Base-by-base conservation (phyloP, 345 rosid species). In the Hibiscus trionum region DNA sequence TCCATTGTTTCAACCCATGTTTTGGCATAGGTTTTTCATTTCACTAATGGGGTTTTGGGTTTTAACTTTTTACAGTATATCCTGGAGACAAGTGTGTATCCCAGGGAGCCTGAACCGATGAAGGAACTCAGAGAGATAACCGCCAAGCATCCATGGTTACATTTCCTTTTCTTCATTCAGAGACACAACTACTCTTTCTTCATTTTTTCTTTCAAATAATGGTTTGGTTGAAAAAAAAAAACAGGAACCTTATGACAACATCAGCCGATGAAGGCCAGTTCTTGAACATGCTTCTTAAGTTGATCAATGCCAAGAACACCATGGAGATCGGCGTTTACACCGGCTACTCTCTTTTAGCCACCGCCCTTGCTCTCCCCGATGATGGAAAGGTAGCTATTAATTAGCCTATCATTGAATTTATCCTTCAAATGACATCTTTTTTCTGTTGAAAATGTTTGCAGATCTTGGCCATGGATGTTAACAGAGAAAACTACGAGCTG, bases 281-380 rank as follows among this genome's bases (percentile, higher is more conserved):
- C 75, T 71, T 96, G 82, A 89, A 77, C 91, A 88, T 91, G 98
- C 82, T 96, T 27, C 82, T 96, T 59, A 96, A 96, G 81, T 88
- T 96, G n/a, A 82, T 91, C 80, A 93, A 96, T 79, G 99, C 98
- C 59, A 93, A 96, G 86, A 93, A 93, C 90, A 96, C 98, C 39
- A 96, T 96, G 98, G 99, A 96, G 84, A 93, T 96, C 21, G 99
- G 99, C 16, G 98, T 96, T 55, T 96, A 88, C 90, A 96, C 99
- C 26, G 99, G 99, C 37, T 93, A 93, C 83, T 96, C 99, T 76
- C 97, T 96, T 49, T 72, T 96, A 27, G 95, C 98, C 73, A 96
- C 99, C 3, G 99, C 99, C 73, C 97, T 96, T 57, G 99, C 99
- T 72, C 83, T 96, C 63, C 99, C 99, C 1, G 90, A 91, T 1